Conservation (phyloP, 148 eudicot genomes). For the Fagopyrum esculentum region DNA sequence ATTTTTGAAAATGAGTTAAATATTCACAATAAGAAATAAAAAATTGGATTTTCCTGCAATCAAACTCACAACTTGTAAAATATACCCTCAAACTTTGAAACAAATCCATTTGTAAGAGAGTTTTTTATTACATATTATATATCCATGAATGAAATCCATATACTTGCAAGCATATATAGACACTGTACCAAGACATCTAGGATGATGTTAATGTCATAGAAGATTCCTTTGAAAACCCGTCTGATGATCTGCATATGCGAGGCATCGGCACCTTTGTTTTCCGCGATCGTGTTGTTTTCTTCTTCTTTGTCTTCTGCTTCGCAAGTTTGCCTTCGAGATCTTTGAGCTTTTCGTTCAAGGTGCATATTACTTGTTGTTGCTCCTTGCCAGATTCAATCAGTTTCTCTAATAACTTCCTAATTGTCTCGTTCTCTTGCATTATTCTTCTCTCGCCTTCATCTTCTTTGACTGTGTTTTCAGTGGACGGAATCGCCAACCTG, state of each 20-base stretch:
- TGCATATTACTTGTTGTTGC: constrained; percentile 48
- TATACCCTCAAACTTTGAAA: too few relatives aligned
- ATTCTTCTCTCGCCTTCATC: constrained; percentile 21
- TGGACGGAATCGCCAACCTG: background rate
- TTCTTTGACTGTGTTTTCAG: background rate
- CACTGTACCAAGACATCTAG: background rate
- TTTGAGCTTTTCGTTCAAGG: constrained; percentile 41
- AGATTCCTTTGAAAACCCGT: background rate
- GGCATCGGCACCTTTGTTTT: background rate
- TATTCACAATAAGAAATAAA: too few relatives aligned
- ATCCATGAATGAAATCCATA: too few relatives aligned
- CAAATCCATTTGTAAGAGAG: too few relatives aligned
- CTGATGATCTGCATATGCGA: background rate
- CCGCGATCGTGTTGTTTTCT: background rate
- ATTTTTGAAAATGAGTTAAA: too few relatives aligned
- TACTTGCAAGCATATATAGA: too few relatives aligned
- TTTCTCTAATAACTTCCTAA: constrained; percentile 50
- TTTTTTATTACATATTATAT: background rate
- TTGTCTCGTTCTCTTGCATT: constrained; percentile 47
- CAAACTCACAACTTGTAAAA: too few relatives aligned
- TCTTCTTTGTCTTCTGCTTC: constrained; percentile 21
- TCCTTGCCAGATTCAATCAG: constrained; percentile 50
- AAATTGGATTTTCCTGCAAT: too few relatives aligned
- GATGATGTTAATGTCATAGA: background rate
- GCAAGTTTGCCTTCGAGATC: constrained; percentile 53